These are phyloP conservation scores for Pythium insidiosum DNA, from an alignment of 352 stramenopile species.

Conservation along the genomic window DNA sequence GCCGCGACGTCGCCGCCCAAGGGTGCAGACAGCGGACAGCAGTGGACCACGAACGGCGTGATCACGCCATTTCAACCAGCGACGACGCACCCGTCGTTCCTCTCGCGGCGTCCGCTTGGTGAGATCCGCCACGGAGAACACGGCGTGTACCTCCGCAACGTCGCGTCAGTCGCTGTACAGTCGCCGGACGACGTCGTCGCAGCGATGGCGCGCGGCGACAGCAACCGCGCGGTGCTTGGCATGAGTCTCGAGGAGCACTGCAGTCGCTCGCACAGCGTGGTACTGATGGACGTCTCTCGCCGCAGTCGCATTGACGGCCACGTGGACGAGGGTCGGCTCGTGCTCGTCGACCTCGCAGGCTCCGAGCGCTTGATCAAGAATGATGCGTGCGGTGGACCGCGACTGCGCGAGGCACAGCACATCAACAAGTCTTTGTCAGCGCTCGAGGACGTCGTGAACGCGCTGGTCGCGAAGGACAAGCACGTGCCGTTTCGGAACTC, in stretches of 20 bases:
- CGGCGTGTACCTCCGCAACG: slow-evolving; percentile 66
- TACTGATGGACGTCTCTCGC: slow-evolving; percentile 47
- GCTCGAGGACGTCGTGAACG: slow-evolving; percentile 60
- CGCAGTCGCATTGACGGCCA: slow-evolving; percentile 35
- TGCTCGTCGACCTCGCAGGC: slow-evolving; percentile 71
- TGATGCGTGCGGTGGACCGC: slow-evolving; percentile 17
- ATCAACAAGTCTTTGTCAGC: slow-evolving; percentile 80
- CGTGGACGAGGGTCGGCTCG: slow-evolving; percentile 32
- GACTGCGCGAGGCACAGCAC: slow-evolving; percentile 58
- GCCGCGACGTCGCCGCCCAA: not conserved
- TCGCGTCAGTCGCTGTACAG: slow-evolving; percentile 26
- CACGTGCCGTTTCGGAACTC: slow-evolving; percentile 81
- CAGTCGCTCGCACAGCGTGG: slow-evolving; percentile 49
- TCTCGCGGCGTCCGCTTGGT: slow-evolving; percentile 18
- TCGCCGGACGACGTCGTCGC: slow-evolving; percentile 27
- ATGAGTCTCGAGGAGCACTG: slow-evolving; percentile 28
- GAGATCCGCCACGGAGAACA: slow-evolving; percentile 72
- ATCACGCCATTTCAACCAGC: slow-evolving; percentile 19
- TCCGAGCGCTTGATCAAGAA: slow-evolving; percentile 63
- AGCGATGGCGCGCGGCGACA: slow-evolving; percentile 25
- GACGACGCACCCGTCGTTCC: slow-evolving; percentile 18
- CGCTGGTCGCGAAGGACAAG: slow-evolving; percentile 67
- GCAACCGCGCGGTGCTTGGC: slow-evolving; percentile 20
- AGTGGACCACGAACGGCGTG: not conserved
- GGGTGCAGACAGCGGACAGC: not conserved